Percentiles rank a stretch among this genome's conserved stretches.
Conservation (phyloP, 2,329 filamentous ascomycete species). For the Raffaelea deltoideospora region DNA sequence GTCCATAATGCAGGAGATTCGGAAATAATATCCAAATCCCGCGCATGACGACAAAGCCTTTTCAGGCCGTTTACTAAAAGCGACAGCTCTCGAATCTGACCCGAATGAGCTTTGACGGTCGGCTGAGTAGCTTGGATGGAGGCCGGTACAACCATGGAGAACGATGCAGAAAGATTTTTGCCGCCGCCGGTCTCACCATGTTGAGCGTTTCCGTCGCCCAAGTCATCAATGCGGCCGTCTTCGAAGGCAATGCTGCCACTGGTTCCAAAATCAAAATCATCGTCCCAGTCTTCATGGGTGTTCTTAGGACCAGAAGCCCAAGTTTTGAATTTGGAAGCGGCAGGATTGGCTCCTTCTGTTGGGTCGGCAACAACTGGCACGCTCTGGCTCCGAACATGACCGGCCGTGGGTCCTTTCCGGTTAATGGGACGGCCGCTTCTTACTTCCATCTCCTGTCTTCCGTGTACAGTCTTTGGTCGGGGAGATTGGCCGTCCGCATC, state of each 20-base stretch:
- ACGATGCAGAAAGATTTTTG: slow-evolving; percentile 20
- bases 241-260: slow-evolving; percentile 17
- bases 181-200: no score
- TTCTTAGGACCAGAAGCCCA: slow-evolving; percentile 71
- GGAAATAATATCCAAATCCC: slow-evolving; percentile 47
- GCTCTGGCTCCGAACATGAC: slow-evolving; percentile 67
- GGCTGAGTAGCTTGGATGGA: slow-evolving; percentile 70
- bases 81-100: slow-evolving; percentile 69
- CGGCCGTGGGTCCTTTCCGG: slow-evolving; percentile 51
- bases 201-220: slow-evolving; percentile 1
- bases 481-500: slow-evolving; percentile 42
- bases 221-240: slow-evolving; percentile 1
- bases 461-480: slow-evolving; percentile 60
- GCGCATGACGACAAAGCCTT: slow-evolving; percentile 55
- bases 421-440: slow-evolving; percentile 53
- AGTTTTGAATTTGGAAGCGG: slow-evolving; percentile 60
- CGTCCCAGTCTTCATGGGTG: slow-evolving; percentile 77
- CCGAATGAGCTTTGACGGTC: slow-evolving; percentile 68
- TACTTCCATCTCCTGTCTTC: slow-evolving; percentile 56
- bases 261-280: slow-evolving; percentile 65
- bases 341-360: slow-evolving; percentile 36
- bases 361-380: slow-evolving; percentile 57
- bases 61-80: slow-evolving; percentile 73
- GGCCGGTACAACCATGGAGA: slow-evolving; percentile 57
- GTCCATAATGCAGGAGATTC: slow-evolving; percentile 54